A percentile compares a stretch with the other conserved stretches of the same genome.
These are phyloP conservation scores for Coemansia sp. DNA, from an alignment of 192 early-diverging fungal genomes.

Conservation along the genomic window DNA sequence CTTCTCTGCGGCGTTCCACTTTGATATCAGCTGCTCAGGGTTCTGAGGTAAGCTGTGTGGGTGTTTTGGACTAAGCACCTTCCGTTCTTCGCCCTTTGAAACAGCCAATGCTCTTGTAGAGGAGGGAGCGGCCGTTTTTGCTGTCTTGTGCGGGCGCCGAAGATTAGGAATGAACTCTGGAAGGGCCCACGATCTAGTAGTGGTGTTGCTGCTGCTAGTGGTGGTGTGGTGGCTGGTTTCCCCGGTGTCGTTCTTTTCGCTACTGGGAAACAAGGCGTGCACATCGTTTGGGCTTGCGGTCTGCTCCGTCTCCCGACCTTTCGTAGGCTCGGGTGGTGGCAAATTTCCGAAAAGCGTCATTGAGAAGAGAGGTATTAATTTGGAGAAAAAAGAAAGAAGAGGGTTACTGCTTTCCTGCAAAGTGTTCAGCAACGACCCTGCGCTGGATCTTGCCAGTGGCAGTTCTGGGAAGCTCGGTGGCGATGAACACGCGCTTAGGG, in stretches of 20 bases:
- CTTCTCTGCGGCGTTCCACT: slow-evolving; percentile 38
- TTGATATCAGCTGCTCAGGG: slow-evolving; percentile 21
- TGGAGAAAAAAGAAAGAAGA: neutral
- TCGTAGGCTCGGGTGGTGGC: slow-evolving; percentile 27
- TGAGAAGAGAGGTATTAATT: neutral
- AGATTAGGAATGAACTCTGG: slow-evolving; percentile 35
- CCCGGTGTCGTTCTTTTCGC: neutral
- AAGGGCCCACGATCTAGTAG: slow-evolving; percentile 13
- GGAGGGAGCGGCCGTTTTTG: neutral
- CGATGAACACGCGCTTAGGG: slow-evolving; percentile 70
- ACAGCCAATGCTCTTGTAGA: neutral
- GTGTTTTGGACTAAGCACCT: slow-evolving; percentile 20
- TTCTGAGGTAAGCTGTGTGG: slow-evolving; percentile 29
- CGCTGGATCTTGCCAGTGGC: slow-evolving; percentile 77
- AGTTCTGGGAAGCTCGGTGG: slow-evolving; percentile 64
- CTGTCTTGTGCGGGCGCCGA: slow-evolving; percentile 16
- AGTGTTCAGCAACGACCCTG: slow-evolving; percentile 60
- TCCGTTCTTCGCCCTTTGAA: neutral
- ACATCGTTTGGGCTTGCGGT: neutral
- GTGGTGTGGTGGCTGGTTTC: neutral
- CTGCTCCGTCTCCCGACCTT: neutral
- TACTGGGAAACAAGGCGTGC: neutral
- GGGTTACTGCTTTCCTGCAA: slow-evolving; percentile 51
- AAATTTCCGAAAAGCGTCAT: slow-evolving; percentile 48
- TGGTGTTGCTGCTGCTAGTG: neutral